Conservation (phyloP, 495 filamentous ascomycete species). For the Aspergillus funiculosus region DNA sequence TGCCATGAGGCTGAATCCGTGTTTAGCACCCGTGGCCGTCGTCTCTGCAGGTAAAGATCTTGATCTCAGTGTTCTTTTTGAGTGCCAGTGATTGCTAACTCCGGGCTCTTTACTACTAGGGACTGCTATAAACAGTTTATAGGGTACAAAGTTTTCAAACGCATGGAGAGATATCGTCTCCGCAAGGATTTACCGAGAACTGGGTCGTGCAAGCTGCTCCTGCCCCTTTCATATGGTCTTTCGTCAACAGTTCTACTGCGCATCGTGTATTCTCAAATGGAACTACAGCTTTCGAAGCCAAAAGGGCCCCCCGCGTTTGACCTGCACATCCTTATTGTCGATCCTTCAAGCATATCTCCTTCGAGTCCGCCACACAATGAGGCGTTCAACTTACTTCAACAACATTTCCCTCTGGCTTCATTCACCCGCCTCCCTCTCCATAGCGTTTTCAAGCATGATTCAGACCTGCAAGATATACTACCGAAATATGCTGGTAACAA, state of each 20-base stretch:
- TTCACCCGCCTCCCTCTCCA: slow-evolving; percentile 53
- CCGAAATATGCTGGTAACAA: slow-evolving; percentile 23
- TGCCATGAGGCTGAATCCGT: slow-evolving; percentile 38
- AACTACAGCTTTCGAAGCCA: slow-evolving; percentile 50
- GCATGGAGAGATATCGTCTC: slow-evolving; percentile 61
- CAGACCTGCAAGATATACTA: slow-evolving; percentile 28
- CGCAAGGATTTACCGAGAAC: slow-evolving; percentile 29
- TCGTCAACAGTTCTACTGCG: slow-evolving; percentile 76
- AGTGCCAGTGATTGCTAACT: slow-evolving; percentile 14
- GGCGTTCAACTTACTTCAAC: slow-evolving; percentile 33
- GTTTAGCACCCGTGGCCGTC: slow-evolving; percentile 38
- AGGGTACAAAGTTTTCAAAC: slow-evolving; percentile 67
- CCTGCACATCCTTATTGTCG: slow-evolving; percentile 61
- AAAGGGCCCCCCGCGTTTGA: slow-evolving; percentile 55
- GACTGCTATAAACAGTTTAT: slow-evolving; percentile 74
- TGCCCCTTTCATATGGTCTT: slow-evolving; percentile 78
- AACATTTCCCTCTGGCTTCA: slow-evolving; percentile 54
- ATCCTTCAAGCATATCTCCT: slow-evolving; percentile 42
- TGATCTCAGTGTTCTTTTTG: neutral
- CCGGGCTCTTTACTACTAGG: slow-evolving; percentile 34
- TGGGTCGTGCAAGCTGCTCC: slow-evolving; percentile 52
- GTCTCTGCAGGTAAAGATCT: slow-evolving; percentile 45
- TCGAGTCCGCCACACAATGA: slow-evolving; percentile 22
- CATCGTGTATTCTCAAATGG: slow-evolving; percentile 63
- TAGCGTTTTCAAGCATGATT: slow-evolving; percentile 45